Conservation (phyloP, 2,329 filamentous ascomycete species). For the Curvularia sp. region DNA sequence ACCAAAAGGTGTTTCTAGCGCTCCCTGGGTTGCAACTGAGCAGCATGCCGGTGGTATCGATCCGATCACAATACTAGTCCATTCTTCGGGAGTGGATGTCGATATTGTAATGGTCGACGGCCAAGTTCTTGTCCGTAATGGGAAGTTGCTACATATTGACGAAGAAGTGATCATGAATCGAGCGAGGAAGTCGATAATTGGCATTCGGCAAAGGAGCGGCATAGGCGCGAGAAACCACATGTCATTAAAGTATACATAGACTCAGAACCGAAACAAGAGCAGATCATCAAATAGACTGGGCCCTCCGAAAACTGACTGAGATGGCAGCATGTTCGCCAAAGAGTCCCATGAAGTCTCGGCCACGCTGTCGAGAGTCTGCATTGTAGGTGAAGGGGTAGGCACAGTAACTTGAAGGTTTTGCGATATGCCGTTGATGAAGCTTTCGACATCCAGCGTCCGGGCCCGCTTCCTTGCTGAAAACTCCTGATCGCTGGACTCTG, state of each 20-base stretch:
- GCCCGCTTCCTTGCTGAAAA: constrained; percentile 10
- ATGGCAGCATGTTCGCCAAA: constrained; percentile 14
- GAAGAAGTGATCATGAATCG: constrained; percentile 11
- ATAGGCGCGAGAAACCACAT: constrained; percentile 40
- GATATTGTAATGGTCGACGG: constrained; percentile 32
- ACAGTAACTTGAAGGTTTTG: constrained; percentile 16
- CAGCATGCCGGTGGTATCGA: constrained; percentile 41
- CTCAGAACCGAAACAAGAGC: constrained; percentile 14
- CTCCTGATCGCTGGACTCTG: neutral
- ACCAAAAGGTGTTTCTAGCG: constrained; percentile 42
- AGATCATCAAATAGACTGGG: constrained; percentile 22
- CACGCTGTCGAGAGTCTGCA: neutral
- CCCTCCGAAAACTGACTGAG: constrained; percentile 19
- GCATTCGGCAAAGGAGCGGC: constrained; percentile 25
- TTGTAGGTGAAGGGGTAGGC: neutral
- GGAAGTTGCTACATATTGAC: constrained; percentile 21
- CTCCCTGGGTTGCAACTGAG: constrained; percentile 50
- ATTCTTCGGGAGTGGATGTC: constrained; percentile 25
- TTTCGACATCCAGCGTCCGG: constrained; percentile 13
- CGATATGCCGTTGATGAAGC: constrained; percentile 17
- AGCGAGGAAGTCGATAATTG: constrained; percentile 20
- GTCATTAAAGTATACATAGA: constrained; percentile 21
- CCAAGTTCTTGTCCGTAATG: constrained; percentile 19
- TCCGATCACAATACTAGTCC: constrained; percentile 43
- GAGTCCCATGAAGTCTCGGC: constrained; percentile 13